Percentiles rank a stretch among this genome's conserved stretches.
Evolutionary conservation across 1,284 basidiomycete genomes (phyloP).

Genomic region (Cerrena zonata): DNA sequence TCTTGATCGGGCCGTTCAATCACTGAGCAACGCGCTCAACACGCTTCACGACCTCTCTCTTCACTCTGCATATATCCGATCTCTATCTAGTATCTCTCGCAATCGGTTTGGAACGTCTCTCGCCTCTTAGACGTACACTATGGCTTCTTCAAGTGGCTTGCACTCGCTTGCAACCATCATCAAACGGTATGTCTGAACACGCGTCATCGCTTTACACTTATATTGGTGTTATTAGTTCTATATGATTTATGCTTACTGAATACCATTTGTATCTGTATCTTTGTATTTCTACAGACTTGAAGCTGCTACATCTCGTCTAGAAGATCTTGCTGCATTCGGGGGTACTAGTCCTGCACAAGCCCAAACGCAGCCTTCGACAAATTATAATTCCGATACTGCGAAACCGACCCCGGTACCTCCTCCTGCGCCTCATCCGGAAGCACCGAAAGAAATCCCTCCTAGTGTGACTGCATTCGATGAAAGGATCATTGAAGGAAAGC

Average conservation of each 20-base stretch:
- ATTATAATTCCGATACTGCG: conserved; percentile 31
- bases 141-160: conserved; percentile 42
- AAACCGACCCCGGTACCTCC: conserved; percentile 37
- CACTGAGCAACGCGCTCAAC: too few species aligned
- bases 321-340: conserved; percentile 70
- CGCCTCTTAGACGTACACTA: conserved; percentile 7
- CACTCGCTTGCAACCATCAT: conserved; percentile 75
- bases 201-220: background rate
- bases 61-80: too few species aligned
- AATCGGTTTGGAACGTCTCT: background rate
- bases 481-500: conserved; percentile 61
- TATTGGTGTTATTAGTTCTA: background rate
- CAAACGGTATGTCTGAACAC: conserved; percentile 56
- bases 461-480: conserved; percentile 75
- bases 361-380: conserved; percentile 26
- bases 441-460: conserved; percentile 44
- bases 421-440: conserved; percentile 34
- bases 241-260: background rate
- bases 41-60: too few species aligned
- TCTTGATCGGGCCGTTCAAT: too few species aligned
- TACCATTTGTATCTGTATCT: conserved; percentile 3
- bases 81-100: background rate
- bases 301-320: conserved; percentile 90
- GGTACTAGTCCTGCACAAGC: conserved; percentile 21
- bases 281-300: conserved; percentile 52